A percentile compares a stretch with the other conserved stretches of the same genome.
phyloP scores from a whole-genome alignment of 306 rosid genomes.

The Glycine soja region DNA sequence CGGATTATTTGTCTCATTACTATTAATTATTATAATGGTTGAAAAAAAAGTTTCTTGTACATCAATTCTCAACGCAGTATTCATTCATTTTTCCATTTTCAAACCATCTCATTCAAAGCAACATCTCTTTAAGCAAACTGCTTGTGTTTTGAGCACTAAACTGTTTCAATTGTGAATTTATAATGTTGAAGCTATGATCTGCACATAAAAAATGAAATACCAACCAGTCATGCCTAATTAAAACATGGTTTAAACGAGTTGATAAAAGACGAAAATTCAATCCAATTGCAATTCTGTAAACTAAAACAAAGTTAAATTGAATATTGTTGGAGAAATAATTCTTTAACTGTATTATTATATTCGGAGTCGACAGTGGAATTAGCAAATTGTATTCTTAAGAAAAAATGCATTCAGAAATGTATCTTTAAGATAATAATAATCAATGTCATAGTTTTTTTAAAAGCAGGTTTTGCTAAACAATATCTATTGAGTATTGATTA shows the following conservation, averaged over 20 bases:
- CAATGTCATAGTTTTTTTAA: too few species aligned
- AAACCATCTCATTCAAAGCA: conserved; percentile 10
- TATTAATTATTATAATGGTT: conserved; percentile 7
- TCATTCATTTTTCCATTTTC: background rate
- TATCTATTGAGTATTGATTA: too few species aligned
- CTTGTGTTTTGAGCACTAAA: background rate
- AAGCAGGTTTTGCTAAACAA: too few species aligned
- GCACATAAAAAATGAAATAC: background rate
- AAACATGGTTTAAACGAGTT: background rate
- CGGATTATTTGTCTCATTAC: conserved; percentile 5
- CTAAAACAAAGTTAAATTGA: background rate
- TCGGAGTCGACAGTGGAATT: too few species aligned
- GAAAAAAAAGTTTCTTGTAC: background rate
- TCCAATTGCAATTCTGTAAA: background rate
- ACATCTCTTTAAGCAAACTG: background rate
- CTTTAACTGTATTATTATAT: too few species aligned
- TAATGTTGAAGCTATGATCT: background rate
- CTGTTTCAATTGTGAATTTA: background rate
- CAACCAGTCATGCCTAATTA: background rate
- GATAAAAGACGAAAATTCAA: background rate
- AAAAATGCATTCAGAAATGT: too few species aligned
- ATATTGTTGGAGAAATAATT: background rate
- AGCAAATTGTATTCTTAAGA: too few species aligned
- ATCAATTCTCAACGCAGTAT: conserved; percentile 7
- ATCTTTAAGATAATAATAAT: too few species aligned